Base-by-base conservation (phyloP, 2,329 filamentous ascomycete species). In the Zasmidium citrigriseum region DNA sequence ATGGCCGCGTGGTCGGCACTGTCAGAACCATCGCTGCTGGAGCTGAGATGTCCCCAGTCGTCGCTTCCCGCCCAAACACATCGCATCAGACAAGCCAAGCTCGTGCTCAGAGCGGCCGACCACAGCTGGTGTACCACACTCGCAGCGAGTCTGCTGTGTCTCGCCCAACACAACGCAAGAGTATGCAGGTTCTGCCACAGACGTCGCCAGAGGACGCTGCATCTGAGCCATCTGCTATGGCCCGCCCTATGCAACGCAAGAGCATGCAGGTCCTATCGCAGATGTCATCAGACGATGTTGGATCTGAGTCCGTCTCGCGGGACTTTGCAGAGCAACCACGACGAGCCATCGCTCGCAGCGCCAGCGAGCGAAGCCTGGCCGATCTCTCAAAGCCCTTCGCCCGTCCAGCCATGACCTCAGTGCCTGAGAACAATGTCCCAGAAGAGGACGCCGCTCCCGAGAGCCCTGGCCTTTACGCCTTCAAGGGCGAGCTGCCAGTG, bases 1-100 rank as follows among this genome's bases (percentile, higher is more conserved):
- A 76, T 9, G 78, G 78, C 52, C 76, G 78, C 3, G 72, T 78
- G 46, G 68, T 81, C 46, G 78, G 78, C 24, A 75, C 58, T 9
- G 69, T 70, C 4, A 58, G 66, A 20, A 58, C 61, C 11, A 47
- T 55, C 41, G 23, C 46, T 23, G 41, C 38, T 3, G 47, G 27
- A 3, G 23, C 23, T n/a, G 47, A 50, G 16, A 20, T 27, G 4
- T n/a, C 23, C 16, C 22, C 47, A 12, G 27, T 27, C 4, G 23
- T 24, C 9, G 21, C 47, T 10, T 29, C 47, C 16, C 47, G 47
- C 18, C 47, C 47, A 50, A 50, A 20, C 14, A 41, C 34, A 41
- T 41, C 34, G 4, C 34, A 9, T 4, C 7, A 41, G 12, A n/a
- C 34, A 4, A 16, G 34, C 34, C 34, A 41, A 41, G 34, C 34